phyloP scores from a whole-genome alignment of 2,329 filamentous ascomycete species.

The Clonostachys chloroleuca region DNA sequence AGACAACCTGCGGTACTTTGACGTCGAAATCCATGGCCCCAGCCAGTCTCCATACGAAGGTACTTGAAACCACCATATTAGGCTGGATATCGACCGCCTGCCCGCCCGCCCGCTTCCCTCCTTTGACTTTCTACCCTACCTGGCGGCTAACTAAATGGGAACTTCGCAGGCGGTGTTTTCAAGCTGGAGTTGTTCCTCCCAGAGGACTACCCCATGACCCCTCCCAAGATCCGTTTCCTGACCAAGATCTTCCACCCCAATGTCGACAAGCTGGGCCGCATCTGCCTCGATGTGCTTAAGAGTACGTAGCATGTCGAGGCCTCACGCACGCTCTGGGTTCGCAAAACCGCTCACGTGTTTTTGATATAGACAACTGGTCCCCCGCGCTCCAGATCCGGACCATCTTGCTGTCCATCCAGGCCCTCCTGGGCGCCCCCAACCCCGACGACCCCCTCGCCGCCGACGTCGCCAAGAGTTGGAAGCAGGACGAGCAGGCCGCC shows the following conservation, averaged over 20 bases:
- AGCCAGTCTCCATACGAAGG: constrained; percentile 93
- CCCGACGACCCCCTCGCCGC: constrained; percentile 98
- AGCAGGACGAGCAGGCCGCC: constrained; percentile 88
- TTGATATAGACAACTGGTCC: constrained; percentile 84
- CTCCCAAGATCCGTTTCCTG: constrained; percentile 95
- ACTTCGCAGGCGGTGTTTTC: constrained; percentile 68
- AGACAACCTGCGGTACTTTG: constrained; percentile 96
- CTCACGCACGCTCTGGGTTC: not conserved
- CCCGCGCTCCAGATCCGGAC: constrained; percentile 96
- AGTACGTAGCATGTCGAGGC: constrained; percentile 49
- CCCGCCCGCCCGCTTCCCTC: not conserved
- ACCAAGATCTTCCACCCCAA: constrained; percentile 99
- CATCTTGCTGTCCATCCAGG: constrained; percentile 97
- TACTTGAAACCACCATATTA: constrained; percentile 28
- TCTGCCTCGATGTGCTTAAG: constrained; percentile 96
- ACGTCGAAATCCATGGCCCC: constrained; percentile 93
- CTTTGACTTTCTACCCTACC: too few species aligned
- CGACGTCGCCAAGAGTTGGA: constrained; percentile 97
- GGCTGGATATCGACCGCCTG: not conserved
- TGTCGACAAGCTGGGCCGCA: constrained; percentile 94
- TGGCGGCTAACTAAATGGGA: not conserved
- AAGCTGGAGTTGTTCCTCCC: constrained; percentile 96
- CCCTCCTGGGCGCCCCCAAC: constrained; percentile 91
- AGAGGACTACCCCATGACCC: constrained; percentile 98
- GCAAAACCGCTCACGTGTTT: not conserved